Percentiles rank a stretch among this genome's conserved stretches.
Evolutionary conservation across 139 green algal genomes (phyloP).

Genomic region (Dunaliella primolecta): DNA sequence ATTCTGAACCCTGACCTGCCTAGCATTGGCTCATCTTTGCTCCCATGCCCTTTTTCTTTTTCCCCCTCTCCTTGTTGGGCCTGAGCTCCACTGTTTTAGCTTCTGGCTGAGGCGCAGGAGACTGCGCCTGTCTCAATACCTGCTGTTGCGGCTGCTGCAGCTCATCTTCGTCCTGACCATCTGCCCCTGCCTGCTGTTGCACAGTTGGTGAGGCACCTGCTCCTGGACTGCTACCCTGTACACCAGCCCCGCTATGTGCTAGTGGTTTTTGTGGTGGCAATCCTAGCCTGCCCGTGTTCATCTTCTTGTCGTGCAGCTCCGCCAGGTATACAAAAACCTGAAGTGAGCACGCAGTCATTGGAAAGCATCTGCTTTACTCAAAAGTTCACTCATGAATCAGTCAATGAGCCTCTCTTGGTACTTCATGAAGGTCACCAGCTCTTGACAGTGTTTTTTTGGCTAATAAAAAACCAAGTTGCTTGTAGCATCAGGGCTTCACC

Average conservation of each 20-base stretch:
- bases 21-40: background rate
- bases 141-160: background rate
- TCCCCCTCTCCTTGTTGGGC: slow-evolving; percentile 47
- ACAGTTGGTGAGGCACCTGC: background rate
- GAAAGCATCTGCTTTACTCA: background rate
- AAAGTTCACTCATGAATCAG: background rate
- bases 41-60: slow-evolving; percentile 33
- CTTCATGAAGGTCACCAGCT: background rate
- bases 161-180: too few relatives aligned
- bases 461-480: too few relatives aligned
- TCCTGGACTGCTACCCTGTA: background rate
- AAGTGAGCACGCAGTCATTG: background rate
- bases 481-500: too few relatives aligned
- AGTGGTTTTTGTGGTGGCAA: background rate
- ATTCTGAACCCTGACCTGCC: too few relatives aligned
- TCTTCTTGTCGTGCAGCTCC: slow-evolving; percentile 51
- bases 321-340: slow-evolving; percentile 62
- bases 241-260: background rate
- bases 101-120: background rate
- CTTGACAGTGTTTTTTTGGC: too few relatives aligned
- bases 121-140: background rate
- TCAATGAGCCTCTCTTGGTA: background rate
- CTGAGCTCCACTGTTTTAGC: slow-evolving; percentile 38
- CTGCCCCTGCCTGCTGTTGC: background rate
- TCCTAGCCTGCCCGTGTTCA: slow-evolving; percentile 25